Conservation (phyloP, 1,284 basidiomycete species). For the Pseudozyma sp. region DNA sequence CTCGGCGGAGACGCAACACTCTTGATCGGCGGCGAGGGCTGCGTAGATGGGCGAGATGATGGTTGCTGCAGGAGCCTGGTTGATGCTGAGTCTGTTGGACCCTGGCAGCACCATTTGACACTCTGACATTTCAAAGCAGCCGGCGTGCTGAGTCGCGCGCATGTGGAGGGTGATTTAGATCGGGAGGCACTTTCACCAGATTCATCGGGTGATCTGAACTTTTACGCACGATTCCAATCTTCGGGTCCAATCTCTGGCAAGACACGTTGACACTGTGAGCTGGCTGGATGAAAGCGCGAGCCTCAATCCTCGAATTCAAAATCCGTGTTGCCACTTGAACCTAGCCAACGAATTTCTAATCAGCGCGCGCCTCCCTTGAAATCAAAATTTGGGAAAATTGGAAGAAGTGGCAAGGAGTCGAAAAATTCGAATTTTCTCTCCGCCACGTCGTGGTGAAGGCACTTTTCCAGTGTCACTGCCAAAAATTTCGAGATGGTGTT, state of each 20-base stretch:
- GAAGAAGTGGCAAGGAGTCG: slow-evolving; percentile 14
- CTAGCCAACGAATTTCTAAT: too few relatives aligned
- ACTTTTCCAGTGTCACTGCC: slow-evolving; percentile 9
- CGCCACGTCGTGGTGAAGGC: background rate
- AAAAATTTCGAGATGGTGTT: too few relatives aligned
- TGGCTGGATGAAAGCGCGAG: too few relatives aligned
- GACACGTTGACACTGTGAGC: too few relatives aligned
- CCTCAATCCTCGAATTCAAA: too few relatives aligned
- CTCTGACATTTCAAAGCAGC: slow-evolving; percentile 15
- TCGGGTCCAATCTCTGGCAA: too few relatives aligned
- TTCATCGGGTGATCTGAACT: too few relatives aligned
- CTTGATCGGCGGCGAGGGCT: background rate
- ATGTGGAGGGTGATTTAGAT: slow-evolving; percentile 17
- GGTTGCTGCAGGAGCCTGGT: background rate
- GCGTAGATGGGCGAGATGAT: background rate
- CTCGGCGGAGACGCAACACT: too few relatives aligned
- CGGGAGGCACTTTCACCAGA: background rate
- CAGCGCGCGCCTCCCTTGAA: background rate
- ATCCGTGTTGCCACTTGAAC: too few relatives aligned
- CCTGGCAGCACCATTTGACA: background rate
- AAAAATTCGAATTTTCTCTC: slow-evolving; percentile 32
- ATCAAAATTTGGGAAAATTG: slow-evolving; percentile 19
- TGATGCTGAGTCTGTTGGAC: background rate
- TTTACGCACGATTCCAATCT: too few relatives aligned
- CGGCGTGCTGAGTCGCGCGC: slow-evolving; percentile 21